phyloP scores from a whole-genome alignment of 129 eudicot species.

The Dittrichia graveolens region DNA sequence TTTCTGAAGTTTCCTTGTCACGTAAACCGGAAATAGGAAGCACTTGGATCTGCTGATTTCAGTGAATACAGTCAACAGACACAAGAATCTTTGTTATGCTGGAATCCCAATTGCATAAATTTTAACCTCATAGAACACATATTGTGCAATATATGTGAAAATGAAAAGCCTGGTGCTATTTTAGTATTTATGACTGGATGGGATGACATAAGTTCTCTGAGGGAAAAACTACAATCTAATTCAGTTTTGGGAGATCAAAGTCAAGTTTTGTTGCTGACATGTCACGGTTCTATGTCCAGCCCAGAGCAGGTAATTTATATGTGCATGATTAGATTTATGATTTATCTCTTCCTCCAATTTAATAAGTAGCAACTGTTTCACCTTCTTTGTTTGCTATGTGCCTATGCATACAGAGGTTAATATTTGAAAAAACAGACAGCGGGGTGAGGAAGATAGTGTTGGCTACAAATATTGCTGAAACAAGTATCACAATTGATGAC shows the following conservation, averaged over 20 bases:
- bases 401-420: constrained; percentile 57
- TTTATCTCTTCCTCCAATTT: not conserved
- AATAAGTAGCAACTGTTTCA: not conserved
- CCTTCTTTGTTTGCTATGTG: constrained; percentile 18
- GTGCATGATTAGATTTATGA: not conserved
- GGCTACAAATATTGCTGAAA: constrained; percentile 94
- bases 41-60: constrained; percentile 71
- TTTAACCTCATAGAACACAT: constrained; percentile 82
- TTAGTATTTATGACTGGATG: constrained; percentile 91
- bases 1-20: constrained; percentile 8
- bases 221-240: constrained; percentile 78
- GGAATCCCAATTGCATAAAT: constrained; percentile 87
- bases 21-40: constrained; percentile 53
- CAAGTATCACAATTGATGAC: constrained; percentile 90
- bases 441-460: constrained; percentile 83
- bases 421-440: constrained; percentile 64
- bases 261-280: constrained; percentile 74
- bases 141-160: constrained; percentile 67
- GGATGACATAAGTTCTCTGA: constrained; percentile 85
- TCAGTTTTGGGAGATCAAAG: constrained; percentile 63
- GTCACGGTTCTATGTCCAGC: constrained; percentile 93
- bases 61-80: constrained; percentile 61
- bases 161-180: constrained; percentile 67
- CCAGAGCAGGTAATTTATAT: constrained; percentile 66
- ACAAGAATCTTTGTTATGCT: constrained; percentile 68